Conservation (phyloP, 345 rosid genomes). For the Syzygium aqueum region DNA sequence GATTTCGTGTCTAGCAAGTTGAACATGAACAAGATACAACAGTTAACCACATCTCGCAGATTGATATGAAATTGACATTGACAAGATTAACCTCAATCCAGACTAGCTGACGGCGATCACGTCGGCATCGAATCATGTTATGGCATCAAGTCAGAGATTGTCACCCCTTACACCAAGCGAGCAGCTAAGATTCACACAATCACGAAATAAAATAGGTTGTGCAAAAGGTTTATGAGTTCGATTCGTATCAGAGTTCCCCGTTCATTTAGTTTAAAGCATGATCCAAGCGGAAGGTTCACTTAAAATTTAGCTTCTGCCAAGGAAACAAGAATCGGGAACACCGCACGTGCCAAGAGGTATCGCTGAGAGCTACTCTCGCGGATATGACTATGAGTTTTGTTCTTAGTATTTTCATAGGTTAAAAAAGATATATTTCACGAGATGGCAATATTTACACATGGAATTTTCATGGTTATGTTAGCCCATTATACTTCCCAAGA, state of each 20-base stretch:
- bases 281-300: not conserved
- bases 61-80: not conserved
- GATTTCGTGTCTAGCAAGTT: not conserved
- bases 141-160: not conserved
- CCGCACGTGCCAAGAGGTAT: not conserved
- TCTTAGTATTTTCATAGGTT: not conserved
- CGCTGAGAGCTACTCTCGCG: not conserved
- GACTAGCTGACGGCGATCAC: rapidly evolving
- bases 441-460: not conserved
- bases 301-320: not conserved
- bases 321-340: not conserved
- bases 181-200: not conserved
- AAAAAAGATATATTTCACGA: not conserved
- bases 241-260: not conserved
- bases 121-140: not conserved
- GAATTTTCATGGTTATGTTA: not conserved
- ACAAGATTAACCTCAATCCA: not conserved
- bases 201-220: not conserved
- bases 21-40: not conserved
- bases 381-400: not conserved
- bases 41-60: not conserved
- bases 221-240: not conserved
- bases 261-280: not conserved
- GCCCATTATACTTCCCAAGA: not conserved
- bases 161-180: not conserved